These are phyloP conservation scores for Fusarium sp. DNA, from an alignment of 2,329 filamentous ascomycete species.

Conservation along the genomic window DNA sequence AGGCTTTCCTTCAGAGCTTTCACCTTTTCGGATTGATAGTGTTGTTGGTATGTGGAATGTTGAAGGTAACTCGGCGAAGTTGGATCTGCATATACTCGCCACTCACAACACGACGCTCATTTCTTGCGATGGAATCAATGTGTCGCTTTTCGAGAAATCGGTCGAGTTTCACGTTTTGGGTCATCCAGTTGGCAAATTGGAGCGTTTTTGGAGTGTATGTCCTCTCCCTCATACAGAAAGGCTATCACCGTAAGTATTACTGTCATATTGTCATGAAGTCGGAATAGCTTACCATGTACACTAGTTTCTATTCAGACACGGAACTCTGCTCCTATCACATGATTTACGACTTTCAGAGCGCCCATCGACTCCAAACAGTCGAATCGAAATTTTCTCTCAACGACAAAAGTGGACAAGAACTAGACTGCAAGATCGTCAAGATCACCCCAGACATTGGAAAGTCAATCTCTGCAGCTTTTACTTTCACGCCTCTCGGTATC, in stretches of 20 bases:
- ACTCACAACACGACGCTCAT: not conserved
- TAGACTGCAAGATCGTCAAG: not conserved
- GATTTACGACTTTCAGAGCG: not conserved
- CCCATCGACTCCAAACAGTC: not conserved
- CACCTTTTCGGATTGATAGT: not conserved
- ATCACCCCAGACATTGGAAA: not conserved
- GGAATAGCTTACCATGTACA: not conserved
- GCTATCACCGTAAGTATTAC: not conserved
- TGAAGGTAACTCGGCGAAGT: not conserved
- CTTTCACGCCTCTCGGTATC: not conserved
- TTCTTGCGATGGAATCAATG: not conserved
- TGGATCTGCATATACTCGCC: not conserved
- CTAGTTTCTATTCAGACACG: not conserved
- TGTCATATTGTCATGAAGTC: rapidly evolving
- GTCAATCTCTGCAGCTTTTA: not conserved
- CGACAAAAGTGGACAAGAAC: not conserved
- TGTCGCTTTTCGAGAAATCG: not conserved
- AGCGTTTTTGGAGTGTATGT: not conserved
- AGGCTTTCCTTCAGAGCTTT: not conserved
- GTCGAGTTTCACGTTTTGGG: not conserved
- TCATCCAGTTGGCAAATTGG: not conserved
- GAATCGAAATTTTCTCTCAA: not conserved
- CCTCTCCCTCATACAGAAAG: not conserved
- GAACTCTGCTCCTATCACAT: not conserved
- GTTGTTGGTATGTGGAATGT: not conserved